Evolutionary conservation across 2,329 filamentous ascomycete species (phyloP).

Genomic region (Nothophoma quercina): DNA sequence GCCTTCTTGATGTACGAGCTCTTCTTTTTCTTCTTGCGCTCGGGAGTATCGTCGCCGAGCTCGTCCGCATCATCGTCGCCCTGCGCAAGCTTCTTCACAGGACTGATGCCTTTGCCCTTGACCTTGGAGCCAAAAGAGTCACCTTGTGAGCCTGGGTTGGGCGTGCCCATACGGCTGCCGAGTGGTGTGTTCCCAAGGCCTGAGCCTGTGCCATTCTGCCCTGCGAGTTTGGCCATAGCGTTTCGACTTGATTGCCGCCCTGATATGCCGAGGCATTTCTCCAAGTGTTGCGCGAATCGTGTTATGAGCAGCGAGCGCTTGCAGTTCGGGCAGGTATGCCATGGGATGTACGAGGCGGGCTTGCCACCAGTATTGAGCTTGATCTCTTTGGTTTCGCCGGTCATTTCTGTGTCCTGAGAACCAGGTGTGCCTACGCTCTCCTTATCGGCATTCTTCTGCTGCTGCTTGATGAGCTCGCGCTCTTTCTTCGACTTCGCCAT

Average conservation of each 20-base stretch:
- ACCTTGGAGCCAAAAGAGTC: slow-evolving; percentile 33
- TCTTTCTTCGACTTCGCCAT: slow-evolving; percentile 79
- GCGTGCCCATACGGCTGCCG: slow-evolving; percentile 54
- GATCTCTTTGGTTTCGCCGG: slow-evolving; percentile 51
- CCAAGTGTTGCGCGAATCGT: slow-evolving; percentile 67
- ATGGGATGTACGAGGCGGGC: slow-evolving; percentile 57
- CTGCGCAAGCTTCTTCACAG: slow-evolving; percentile 39
- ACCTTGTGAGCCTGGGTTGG: slow-evolving; percentile 46
- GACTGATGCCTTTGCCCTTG: slow-evolving; percentile 45
- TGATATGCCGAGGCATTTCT: slow-evolving; percentile 66
- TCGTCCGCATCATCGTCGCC: slow-evolving; percentile 40
- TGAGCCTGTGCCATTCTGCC: slow-evolving; percentile 49
- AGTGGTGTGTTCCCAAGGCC: slow-evolving; percentile 53
- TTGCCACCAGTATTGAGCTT: slow-evolving; percentile 59
- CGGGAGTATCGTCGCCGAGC: slow-evolving; percentile 52
- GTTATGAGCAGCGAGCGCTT: slow-evolving; percentile 68
- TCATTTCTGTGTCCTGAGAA: slow-evolving; percentile 53
- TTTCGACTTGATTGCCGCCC: slow-evolving; percentile 60
- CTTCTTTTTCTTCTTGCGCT: slow-evolving; percentile 59
- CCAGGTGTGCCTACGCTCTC: slow-evolving; percentile 56
- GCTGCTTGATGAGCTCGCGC: slow-evolving; percentile 61
- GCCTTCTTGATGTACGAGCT: slow-evolving; percentile 51
- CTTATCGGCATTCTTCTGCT: slow-evolving; percentile 52
- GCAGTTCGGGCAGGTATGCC: slow-evolving; percentile 66
- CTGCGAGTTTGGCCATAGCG: slow-evolving; percentile 56